Base-by-base conservation (phyloP, 2,329 filamentous ascomycete genomes). In the Aspergillus sp. region DNA sequence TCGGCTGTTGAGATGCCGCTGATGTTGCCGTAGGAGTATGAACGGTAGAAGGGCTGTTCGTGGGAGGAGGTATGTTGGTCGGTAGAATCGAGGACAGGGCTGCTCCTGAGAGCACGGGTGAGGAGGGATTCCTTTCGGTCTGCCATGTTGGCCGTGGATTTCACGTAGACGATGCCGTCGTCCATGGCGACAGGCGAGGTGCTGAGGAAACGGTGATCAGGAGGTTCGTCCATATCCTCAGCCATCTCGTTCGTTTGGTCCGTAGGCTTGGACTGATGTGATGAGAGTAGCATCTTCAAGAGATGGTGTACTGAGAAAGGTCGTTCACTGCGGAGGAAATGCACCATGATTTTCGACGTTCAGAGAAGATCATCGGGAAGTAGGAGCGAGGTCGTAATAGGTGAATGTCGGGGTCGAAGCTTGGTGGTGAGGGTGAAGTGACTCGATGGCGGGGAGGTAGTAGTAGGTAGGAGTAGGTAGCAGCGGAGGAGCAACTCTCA, bases 1-100 rank as follows among this genome's bases (percentile, higher is more conserved):
- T 97, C 94, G 43, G 91, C 91, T 3, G 92, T 96, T 1, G 93
- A 97, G 50, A 91, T 85, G 62, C 90, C 80, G 79, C 93, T 97
- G 68, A 88, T 81, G 72, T 89, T 94, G 81, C 92, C 96, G 74
- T 89, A 90, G 19, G 72, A 72, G 60, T 77, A 78, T 43, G 74
- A 74, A 51, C 69, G 69, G 90, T 88, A 63, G 91, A 94, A 62
- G 87, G 78, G 65, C 74, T 84, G 80, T 79, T 68, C 82, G 77
- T 64, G 73, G 64, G 60, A 72, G 63, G 65, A 59, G 49, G 60
- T 72, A 70, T 60, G 74, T 68, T 61, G 68, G 46, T 78, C 75
- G 34, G 70, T 66, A 13, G 77, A 73, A 8, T 69, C 72, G 47
- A 73, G 81, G 75, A 90, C 87, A 1, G 88, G 86, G 54, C 85